phyloP scores from a whole-genome alignment of 257 asterid genomes.

The Cordia subcordata region DNA sequence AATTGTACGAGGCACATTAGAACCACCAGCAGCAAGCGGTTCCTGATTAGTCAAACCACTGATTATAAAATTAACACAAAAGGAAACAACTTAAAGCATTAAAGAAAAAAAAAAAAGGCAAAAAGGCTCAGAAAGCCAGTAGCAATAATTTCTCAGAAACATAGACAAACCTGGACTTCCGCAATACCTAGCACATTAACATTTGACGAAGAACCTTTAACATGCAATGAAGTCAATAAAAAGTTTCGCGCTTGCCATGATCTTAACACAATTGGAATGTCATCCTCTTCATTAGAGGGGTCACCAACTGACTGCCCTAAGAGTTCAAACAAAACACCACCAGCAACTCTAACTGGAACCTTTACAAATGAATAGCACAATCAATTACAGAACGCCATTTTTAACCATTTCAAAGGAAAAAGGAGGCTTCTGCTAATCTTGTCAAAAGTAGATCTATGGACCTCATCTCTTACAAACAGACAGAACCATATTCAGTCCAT shows the following conservation, averaged over 20 bases:
- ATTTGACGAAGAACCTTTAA: slow-evolving; percentile 38
- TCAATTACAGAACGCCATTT: background rate
- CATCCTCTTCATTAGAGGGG: slow-evolving; percentile 34
- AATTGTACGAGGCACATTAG: slow-evolving; percentile 37
- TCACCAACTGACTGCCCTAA: slow-evolving; percentile 46
- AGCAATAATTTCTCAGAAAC: slow-evolving; percentile 1
- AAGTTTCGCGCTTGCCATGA: slow-evolving; percentile 48
- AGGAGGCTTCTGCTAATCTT: too few species aligned
- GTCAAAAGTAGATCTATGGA: too few species aligned
- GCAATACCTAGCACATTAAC: slow-evolving; percentile 37
- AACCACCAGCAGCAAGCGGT: slow-evolving; percentile 42
- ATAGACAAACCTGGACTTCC: slow-evolving; percentile 43
- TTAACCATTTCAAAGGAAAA: too few species aligned
- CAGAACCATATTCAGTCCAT: too few species aligned
- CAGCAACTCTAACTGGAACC: slow-evolving; percentile 53
- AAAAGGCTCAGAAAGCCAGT: background rate
- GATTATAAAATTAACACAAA: too few species aligned
- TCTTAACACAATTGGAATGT: slow-evolving; percentile 40
- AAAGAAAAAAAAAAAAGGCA: background rate
- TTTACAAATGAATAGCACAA: slow-evolving; percentile 11
- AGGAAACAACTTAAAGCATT: background rate
- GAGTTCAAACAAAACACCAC: slow-evolving; percentile 49
- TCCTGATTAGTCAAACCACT: slow-evolving; percentile 26
- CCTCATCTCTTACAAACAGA: too few species aligned
- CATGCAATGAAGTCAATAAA: slow-evolving; percentile 38